Percentiles rank a stretch among this genome's conserved stretches.
Conservation (phyloP, 2,329 filamentous ascomycete species). For the Stachybotrys echinatus region DNA sequence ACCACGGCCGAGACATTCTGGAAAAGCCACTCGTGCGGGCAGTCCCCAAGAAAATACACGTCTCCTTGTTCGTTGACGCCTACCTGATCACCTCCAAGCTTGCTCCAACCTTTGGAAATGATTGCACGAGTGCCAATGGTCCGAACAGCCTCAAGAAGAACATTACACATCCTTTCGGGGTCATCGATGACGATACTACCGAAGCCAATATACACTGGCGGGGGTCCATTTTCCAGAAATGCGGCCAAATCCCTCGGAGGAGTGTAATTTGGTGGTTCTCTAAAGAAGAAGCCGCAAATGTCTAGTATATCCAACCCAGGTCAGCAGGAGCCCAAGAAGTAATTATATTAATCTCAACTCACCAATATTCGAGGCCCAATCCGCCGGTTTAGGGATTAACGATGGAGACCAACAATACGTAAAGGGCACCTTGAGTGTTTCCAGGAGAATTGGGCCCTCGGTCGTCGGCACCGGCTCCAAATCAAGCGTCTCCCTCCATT, state of each 20-base stretch:
- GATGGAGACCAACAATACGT: constrained; percentile 76
- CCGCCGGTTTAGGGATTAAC: constrained; percentile 59
- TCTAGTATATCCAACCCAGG: constrained; percentile 7
- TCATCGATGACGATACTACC: constrained; percentile 70
- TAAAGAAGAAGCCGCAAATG: constrained; percentile 62
- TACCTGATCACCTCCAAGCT: constrained; percentile 42
- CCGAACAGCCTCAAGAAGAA: constrained; percentile 62
- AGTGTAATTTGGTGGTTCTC: constrained; percentile 48
- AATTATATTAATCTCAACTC: constrained; percentile 16
- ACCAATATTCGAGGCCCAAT: constrained; percentile 57
- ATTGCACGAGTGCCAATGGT: constrained; percentile 59
- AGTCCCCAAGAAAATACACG: constrained; percentile 65
- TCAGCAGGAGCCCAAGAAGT: constrained; percentile 34
- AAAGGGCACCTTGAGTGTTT: constrained; percentile 62
- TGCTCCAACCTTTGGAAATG: constrained; percentile 69
- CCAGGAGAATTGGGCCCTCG: constrained; percentile 66
- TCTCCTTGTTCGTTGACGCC: constrained; percentile 47
- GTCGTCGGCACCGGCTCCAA: constrained; percentile 27
- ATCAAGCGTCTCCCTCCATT: constrained; percentile 24
- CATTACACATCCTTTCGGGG: constrained; percentile 56
- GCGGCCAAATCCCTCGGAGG: constrained; percentile 46
- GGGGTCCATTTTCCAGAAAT: constrained; percentile 51
- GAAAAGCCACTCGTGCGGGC: constrained; percentile 71
- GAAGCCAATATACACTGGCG: constrained; percentile 67
- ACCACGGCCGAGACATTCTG: constrained; percentile 58